Conservation (phyloP, 306 rosid genomes). For the Cyamopsis tetragonoloba region DNA sequence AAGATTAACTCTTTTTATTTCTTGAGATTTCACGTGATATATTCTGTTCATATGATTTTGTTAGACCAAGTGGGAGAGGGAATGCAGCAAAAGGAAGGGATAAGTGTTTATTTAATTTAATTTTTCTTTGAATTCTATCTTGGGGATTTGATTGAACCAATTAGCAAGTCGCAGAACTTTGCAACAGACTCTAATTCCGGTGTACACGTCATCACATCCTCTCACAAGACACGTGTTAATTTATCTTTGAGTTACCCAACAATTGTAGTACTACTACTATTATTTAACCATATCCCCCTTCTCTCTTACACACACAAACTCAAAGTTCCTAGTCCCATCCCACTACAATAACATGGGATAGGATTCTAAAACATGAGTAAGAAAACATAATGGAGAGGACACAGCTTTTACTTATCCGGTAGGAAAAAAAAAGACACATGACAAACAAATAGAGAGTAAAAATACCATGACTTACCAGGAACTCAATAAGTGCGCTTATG, state of each 20-base stretch:
- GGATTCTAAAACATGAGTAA: too few species aligned
- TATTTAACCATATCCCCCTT: too few species aligned
- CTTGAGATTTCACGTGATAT: too few species aligned
- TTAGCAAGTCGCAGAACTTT: constrained; percentile 21
- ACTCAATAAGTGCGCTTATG: constrained; percentile 72
- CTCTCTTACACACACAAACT: background rate
- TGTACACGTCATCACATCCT: constrained; percentile 20
- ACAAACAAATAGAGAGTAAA: background rate
- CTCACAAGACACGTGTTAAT: constrained; percentile 33
- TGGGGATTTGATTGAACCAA: constrained; percentile 6
- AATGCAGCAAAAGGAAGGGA: constrained; percentile 26
- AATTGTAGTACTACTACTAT: too few species aligned
- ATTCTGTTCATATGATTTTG: constrained; percentile 15
- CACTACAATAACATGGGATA: too few species aligned
- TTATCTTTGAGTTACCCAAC: constrained; percentile 16
- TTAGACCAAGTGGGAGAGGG: constrained; percentile 26
- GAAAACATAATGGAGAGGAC: too few species aligned
- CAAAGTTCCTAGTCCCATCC: too few species aligned
- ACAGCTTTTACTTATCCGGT: too few species aligned
- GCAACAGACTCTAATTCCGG: constrained; percentile 13
- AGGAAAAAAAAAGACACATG: background rate
- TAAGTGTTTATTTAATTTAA: constrained; percentile 10
- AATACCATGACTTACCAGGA: constrained; percentile 49
- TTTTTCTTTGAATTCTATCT: background rate
- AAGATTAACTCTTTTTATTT: too few species aligned